phyloP scores from a whole-genome alignment of 495 filamentous ascomycete genomes.

The Filosporella fistucella region DNA sequence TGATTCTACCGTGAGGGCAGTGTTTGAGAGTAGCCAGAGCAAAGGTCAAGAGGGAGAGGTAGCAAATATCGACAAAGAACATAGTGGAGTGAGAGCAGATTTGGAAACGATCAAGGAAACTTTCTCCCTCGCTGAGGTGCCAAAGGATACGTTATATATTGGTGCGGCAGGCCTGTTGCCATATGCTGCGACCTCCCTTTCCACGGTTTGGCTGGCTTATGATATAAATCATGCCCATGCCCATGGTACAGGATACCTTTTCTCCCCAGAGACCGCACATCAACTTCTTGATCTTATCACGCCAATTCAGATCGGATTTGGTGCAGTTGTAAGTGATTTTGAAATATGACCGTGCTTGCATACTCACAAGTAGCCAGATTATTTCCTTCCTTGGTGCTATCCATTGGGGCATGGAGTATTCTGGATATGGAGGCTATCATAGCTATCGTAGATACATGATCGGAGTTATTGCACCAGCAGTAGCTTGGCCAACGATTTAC shows the following conservation, averaged over 20 bases:
- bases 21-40: conserved; percentile 37
- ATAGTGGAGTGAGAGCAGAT: conserved; percentile 63
- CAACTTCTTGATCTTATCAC: conserved; percentile 75
- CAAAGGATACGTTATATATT: conserved; percentile 72
- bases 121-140: conserved; percentile 72
- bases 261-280: conserved; percentile 64
- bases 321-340: conserved; percentile 67
- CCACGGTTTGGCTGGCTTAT: conserved; percentile 84
- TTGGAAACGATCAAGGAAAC: conserved; percentile 80
- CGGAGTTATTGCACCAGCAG: conserved; percentile 74
- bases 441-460: conserved; percentile 76
- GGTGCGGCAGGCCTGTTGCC: conserved; percentile 88
- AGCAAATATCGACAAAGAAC: conserved; percentile 38
- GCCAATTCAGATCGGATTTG: conserved; percentile 89
- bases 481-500: conserved; percentile 92
- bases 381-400: conserved; percentile 95
- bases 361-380: conserved; percentile 46
- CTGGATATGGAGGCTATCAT: conserved; percentile 65
- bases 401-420: conserved; percentile 90
- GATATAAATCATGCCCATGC: conserved; percentile 62
- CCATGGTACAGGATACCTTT: conserved; percentile 45
- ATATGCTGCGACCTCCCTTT: conserved; percentile 81
- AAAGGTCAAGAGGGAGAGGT: too few relatives aligned
- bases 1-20: conserved; percentile 49
- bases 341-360: neutral